Conservation (phyloP, 331 rosid species). For the Spiraea crenata region DNA sequence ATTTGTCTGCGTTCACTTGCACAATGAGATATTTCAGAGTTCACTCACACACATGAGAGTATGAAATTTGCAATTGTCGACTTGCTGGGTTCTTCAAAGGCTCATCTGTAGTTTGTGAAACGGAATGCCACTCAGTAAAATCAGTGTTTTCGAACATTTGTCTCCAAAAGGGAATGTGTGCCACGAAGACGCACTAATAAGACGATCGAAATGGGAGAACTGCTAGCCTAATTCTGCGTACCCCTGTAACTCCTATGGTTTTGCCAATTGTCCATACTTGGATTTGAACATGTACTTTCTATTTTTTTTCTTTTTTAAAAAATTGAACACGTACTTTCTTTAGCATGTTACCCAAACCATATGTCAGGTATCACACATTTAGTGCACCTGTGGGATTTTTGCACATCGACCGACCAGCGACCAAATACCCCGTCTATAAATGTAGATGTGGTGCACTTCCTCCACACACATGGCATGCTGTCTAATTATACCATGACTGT, state of each 20-base stretch:
- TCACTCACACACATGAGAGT: no score
- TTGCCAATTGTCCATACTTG: slow-evolving; percentile 85
- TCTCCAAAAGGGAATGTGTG: slow-evolving; percentile 82
- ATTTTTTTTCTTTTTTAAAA: no score
- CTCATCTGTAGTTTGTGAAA: background rate
- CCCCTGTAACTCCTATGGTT: slow-evolving; percentile 69
- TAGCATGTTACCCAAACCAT: no score
- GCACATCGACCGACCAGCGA: no score
- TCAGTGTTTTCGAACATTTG: background rate
- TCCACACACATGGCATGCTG: no score
- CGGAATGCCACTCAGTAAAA: background rate
- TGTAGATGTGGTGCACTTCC: no score
- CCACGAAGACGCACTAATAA: slow-evolving; percentile 79
- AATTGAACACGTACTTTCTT: no score
- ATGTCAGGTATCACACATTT: no score
- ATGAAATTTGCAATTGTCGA: background rate
- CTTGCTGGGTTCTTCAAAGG: background rate
- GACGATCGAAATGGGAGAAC: slow-evolving; percentile 89
- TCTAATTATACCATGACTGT: no score
- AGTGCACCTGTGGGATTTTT: no score
- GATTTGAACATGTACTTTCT: slow-evolving; percentile 65
- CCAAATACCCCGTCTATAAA: no score
- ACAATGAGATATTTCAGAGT: background rate
- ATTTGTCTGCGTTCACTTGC: background rate
- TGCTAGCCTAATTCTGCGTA: slow-evolving; percentile 86